Conservation (phyloP, 768 basidiomycete genomes). For the Suillus placidus region DNA sequence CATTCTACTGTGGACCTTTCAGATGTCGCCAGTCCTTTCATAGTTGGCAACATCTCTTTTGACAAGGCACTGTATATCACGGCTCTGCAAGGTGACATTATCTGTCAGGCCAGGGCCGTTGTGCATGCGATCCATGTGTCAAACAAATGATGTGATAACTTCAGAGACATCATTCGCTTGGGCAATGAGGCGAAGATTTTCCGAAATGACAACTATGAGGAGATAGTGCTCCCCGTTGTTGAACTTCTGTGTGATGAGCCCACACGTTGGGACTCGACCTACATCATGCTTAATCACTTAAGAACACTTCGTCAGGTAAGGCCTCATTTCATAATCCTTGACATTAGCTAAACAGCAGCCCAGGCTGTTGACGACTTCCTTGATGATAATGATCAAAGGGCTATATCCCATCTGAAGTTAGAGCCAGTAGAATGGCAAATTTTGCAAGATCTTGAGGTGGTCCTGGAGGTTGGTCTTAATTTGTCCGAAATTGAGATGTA, state of each 20-base stretch:
- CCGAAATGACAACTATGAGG: not conserved
- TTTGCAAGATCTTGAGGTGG: conserved; percentile 10
- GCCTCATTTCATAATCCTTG: not conserved
- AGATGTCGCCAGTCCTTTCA: not conserved
- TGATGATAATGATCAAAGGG: not conserved
- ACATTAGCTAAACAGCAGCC: not conserved
- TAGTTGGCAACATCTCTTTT: not conserved
- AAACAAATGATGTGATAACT: not conserved
- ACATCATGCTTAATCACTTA: conserved; percentile 35
- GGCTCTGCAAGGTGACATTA: not conserved
- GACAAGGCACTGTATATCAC: not conserved
- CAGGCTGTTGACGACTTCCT: not conserved
- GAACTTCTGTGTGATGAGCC: conserved; percentile 32
- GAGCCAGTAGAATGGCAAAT: conserved; percentile 5
- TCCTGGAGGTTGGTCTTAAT: conserved; percentile 1
- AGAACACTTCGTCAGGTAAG: not conserved
- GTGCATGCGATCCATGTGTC: not conserved
- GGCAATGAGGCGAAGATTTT: not conserved
- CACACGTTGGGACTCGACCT: conserved; percentile 43
- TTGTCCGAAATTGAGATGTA: not conserved
- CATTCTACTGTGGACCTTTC: conserved; percentile 6
- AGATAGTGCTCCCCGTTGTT: conserved; percentile 1
- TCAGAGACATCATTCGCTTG: not conserved
- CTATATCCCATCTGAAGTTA: not conserved
- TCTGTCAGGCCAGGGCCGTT: not conserved